Conservation (phyloP, 2,329 filamentous ascomycete species). For the Penicillium capsulatum region DNA sequence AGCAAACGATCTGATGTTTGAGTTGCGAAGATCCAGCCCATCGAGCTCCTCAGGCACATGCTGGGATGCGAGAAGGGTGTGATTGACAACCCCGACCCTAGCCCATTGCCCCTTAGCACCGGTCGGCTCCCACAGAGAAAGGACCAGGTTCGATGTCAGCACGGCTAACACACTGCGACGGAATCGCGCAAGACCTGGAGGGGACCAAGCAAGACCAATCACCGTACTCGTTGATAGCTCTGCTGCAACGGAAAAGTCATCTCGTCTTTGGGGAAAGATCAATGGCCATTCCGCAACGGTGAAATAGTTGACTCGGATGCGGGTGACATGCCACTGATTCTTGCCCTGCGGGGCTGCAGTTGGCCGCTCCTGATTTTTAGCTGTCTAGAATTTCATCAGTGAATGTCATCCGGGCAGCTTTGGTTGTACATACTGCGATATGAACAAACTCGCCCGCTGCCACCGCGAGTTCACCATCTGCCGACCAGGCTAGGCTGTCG, state of each 20-base stretch:
- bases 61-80: conserved; percentile 43
- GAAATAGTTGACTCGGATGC: conserved; percentile 51
- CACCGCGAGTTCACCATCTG: conserved; percentile 55
- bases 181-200: conserved; percentile 53
- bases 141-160: conserved; percentile 53
- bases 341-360: conserved; percentile 17
- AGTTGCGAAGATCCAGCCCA: conserved; percentile 26
- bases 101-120: conserved; percentile 49
- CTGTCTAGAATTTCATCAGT: conserved; percentile 25
- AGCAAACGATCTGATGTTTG: conserved; percentile 40
- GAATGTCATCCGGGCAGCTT: neutral
- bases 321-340: conserved; percentile 37
- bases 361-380: conserved; percentile 17
- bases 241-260: conserved; percentile 54
- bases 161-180: conserved; percentile 53
- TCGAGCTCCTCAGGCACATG: conserved; percentile 17
- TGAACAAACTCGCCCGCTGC: conserved; percentile 54
- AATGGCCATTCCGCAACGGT: conserved; percentile 47
- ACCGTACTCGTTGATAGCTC: conserved; percentile 54
- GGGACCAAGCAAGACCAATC: conserved; percentile 53
- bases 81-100: conserved; percentile 52
- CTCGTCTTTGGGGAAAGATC: conserved; percentile 45
- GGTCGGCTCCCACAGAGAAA: conserved; percentile 54
- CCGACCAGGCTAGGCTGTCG: conserved; percentile 56
- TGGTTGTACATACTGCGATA: conserved; percentile 42